Evolutionary conservation across 306 rosid species (phyloP), one percentile per base, ranked within the genome.

Genomic region (Ammopiptanthus mongolicus): DNA sequence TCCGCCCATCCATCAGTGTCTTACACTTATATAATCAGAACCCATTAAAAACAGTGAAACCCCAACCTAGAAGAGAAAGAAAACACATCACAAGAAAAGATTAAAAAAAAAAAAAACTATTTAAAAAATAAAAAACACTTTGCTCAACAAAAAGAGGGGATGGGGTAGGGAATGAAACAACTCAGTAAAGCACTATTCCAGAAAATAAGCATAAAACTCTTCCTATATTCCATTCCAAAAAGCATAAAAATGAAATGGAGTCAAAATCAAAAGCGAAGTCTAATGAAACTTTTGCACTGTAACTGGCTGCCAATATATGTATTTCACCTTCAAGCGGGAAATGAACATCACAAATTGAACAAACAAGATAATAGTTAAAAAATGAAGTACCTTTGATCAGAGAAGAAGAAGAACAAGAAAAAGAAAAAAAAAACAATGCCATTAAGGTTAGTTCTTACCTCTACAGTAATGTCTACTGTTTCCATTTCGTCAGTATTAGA

Each of bases 1-100:
- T 85, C 77, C 98, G 51, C 11, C 96, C 96, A 78, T 93, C 97
- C 91, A 79, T 90, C 84, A 78, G 84, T 65, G 19, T 41, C 72
- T 79, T 8, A 8, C 51, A 15, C 73, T 62, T 23, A 31, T 17
- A 65, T 3, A 80, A 37, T 61, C 76, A 74, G 51, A 55, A 63
- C 75, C 59, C 47, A 17, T 76, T 28, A 23, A 13, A 62, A 81
- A 65, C 33, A 47, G 48, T 64, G 61, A 11, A 70, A 78, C 39
- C 10, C 71, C 66, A 77, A 75, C 81, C 86, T 78, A 65, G 31
- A 67, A 44, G 78, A 69, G 13, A 83, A 63, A 44, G 42, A 53
- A 47, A 64, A 29, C 18, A 36, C 17, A 67, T 42, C 33, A 47
- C 19, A 17, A 65, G 50, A 47, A 8, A 48, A 19, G 50, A 66